A percentile compares a stretch with the other conserved stretches of the same genome.
These are phyloP conservation scores for Coelastrella sp. DNA, from an alignment of 139 green algal species.

Conservation along the genomic window DNA sequence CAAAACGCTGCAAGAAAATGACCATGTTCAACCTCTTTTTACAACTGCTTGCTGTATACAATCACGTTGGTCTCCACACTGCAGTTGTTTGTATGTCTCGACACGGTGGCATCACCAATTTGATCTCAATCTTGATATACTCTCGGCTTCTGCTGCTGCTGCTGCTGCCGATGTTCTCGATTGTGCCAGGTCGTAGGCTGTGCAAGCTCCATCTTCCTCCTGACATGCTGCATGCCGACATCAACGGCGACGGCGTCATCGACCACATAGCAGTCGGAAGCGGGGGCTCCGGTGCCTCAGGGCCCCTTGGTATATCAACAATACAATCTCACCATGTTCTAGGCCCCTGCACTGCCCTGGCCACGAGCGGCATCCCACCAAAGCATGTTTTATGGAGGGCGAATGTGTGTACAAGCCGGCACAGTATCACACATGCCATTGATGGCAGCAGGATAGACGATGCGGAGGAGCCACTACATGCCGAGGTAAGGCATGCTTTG, in stretches of 20 bases:
- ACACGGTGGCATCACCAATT: too few species aligned
- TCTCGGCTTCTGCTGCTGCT: too few species aligned
- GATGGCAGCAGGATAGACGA: slow-evolving; percentile 3
- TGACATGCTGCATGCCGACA: slow-evolving; percentile 88
- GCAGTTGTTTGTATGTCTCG: not conserved
- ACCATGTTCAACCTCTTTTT: too few species aligned
- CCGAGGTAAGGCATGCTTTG: not conserved
- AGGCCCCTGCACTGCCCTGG: slow-evolving; percentile 65
- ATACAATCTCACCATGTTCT: not conserved
- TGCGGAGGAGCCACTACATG: not conserved
- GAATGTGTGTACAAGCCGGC: slow-evolving; percentile 8
- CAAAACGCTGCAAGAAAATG: too few species aligned
- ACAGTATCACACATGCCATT: not conserved
- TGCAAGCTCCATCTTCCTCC: slow-evolving; percentile 87
- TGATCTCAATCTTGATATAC: too few species aligned
- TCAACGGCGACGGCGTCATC: slow-evolving; percentile 96
- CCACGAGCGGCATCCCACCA: slow-evolving; percentile 83
- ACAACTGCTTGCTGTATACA: too few species aligned
- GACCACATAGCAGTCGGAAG: slow-evolving; percentile 82
- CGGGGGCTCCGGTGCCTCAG: slow-evolving; percentile 1
- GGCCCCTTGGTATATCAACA: slow-evolving; percentile 23
- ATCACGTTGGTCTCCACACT: too few species aligned
- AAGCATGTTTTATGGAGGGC: slow-evolving; percentile 68
- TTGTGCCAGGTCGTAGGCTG: slow-evolving; percentile 70
- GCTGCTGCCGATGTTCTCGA: not conserved